phyloP scores from a whole-genome alignment of 108 stramenopile species.

The Pseudonitzschia delicatissima region DNA sequence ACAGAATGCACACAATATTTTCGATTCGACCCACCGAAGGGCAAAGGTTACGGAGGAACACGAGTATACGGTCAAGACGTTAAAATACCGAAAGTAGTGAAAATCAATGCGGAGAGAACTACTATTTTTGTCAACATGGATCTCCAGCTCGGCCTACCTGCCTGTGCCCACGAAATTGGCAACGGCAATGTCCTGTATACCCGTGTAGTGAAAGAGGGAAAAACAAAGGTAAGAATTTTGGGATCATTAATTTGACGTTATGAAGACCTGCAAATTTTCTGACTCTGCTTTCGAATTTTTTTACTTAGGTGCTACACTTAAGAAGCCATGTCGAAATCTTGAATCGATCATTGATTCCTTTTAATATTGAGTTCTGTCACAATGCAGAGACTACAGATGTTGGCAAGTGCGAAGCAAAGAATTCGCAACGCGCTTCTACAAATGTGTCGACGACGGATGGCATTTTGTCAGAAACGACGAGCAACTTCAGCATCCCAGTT shows the following conservation, averaged over 20 bases:
- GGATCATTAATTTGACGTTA: too few relatives aligned
- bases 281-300: background rate
- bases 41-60: constrained; percentile 62
- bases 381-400: background rate
- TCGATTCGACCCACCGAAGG: constrained; percentile 64
- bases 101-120: constrained; percentile 22
- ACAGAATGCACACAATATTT: constrained; percentile 66
- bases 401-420: constrained; percentile 22
- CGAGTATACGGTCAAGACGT: constrained; percentile 83
- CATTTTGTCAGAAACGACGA: constrained; percentile 3
- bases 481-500: constrained; percentile 19
- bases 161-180: constrained; percentile 40
- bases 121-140: constrained; percentile 20
- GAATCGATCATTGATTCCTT: constrained; percentile 61
- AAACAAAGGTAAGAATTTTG: constrained; percentile 79
- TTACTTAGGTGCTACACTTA: constrained; percentile 59
- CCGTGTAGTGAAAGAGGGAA: constrained; percentile 62
- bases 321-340: constrained; percentile 64
- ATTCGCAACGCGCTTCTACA: background rate
- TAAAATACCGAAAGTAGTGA: constrained; percentile 46
- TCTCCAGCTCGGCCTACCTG: constrained; percentile 37
- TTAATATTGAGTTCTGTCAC: constrained; percentile 31
- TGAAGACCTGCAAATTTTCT: background rate
- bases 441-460: background rate
- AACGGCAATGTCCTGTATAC: constrained; percentile 47